These are phyloP conservation scores for Baorangia bicolor DNA, from an alignment of 768 basidiomycete species.

Conservation along the genomic window DNA sequence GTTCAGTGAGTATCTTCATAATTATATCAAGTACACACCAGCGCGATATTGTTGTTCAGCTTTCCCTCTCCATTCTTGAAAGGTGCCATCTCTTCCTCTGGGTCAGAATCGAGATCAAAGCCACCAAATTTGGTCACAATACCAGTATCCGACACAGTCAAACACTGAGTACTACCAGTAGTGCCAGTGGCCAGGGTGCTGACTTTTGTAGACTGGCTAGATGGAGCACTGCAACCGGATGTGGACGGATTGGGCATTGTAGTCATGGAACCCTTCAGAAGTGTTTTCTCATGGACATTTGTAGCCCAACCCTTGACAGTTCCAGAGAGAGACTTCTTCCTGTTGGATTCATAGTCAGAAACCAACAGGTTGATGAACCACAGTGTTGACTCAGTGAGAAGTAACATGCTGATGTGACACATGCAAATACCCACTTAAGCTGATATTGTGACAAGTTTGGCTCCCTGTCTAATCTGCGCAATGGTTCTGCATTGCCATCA, in stretches of 20 bases:
- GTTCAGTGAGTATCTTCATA: background rate
- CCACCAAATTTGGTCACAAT: background rate
- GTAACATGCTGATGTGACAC: background rate
- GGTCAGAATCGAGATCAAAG: background rate
- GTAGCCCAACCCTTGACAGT: background rate
- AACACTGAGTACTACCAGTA: background rate
- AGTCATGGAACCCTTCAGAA: background rate
- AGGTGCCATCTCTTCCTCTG: background rate
- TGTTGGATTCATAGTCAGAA: background rate
- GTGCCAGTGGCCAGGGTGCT: background rate
- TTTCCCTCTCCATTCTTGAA: background rate
- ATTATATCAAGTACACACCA: background rate
- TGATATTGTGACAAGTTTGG: background rate
- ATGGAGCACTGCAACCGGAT: background rate
- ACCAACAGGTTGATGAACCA: background rate
- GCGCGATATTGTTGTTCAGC: background rate
- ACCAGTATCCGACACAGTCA: background rate
- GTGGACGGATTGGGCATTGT: background rate
- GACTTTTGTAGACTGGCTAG: background rate
- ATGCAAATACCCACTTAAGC: background rate
- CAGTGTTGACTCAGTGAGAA: background rate
- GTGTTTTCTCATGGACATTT: background rate
- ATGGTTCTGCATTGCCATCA: background rate
- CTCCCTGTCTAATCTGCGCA: background rate
- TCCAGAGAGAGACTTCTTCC: background rate